These are phyloP conservation scores for Arthrobotrys iridis DNA, from an alignment of 2,329 filamentous ascomycete genomes.

Conservation along the genomic window DNA sequence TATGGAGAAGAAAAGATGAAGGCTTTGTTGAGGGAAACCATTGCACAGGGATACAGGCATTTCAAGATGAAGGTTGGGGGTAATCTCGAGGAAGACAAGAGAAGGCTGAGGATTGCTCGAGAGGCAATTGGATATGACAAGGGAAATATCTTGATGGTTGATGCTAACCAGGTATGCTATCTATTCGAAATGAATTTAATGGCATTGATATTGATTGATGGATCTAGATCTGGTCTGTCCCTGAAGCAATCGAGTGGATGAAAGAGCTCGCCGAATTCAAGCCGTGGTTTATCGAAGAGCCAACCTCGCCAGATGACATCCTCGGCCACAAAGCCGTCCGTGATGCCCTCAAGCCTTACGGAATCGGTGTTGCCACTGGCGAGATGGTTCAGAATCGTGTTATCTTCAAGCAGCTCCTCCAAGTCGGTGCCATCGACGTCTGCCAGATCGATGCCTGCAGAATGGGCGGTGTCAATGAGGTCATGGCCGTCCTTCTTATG, in stretches of 20 bases:
- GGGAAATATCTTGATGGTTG: conserved; percentile 88
- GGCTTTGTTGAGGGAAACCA: conserved; percentile 75
- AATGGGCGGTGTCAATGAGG: conserved; percentile 89
- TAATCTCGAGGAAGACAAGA: conserved; percentile 75
- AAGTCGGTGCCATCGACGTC: conserved; percentile 81
- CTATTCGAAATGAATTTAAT: not conserved
- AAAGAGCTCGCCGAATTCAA: conserved; percentile 81
- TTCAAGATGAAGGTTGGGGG: conserved; percentile 93
- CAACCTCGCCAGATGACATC: conserved; percentile 88
- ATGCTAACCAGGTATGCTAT: conserved; percentile 79
- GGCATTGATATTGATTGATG: not conserved
- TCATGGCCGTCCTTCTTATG: conserved; percentile 86
- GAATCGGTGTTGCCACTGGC: conserved; percentile 86
- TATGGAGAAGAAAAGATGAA: conserved; percentile 90
- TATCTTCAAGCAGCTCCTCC: conserved; percentile 90
- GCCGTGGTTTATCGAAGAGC: conserved; percentile 88
- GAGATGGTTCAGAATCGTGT: conserved; percentile 97
- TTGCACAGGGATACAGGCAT: conserved; percentile 79
- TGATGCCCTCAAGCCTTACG: conserved; percentile 77
- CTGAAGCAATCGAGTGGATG: conserved; percentile 89
- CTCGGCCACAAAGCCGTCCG: conserved; percentile 86
- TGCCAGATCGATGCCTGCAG: conserved; percentile 92
- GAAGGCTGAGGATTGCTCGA: conserved; percentile 76
- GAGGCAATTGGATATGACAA: conserved; percentile 80
- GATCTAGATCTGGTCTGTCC: conserved; percentile 78